Evolutionary conservation across 306 rosid species (phyloP), one percentile per base, ranked within the genome.

Genomic region (Herpetospermum pedunculosum): DNA sequence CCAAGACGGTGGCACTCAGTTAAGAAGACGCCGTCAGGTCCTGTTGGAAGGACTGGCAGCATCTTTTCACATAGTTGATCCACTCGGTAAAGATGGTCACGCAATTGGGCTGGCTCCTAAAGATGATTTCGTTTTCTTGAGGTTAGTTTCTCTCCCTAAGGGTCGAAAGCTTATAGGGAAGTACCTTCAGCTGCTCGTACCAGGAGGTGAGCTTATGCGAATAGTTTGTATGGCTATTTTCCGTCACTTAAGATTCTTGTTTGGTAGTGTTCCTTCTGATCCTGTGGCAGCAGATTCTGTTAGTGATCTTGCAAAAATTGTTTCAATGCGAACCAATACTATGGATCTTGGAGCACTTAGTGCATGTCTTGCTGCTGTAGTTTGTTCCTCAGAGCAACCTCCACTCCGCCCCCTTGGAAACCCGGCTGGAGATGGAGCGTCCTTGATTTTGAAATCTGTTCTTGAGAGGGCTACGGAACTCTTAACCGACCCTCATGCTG

Each of bases 301-400:
- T 34, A 79, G 43, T 70, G 83, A 84, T 80, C 91, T 95, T 78
- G 97, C 96, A 2, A 86, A 37, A 82, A 84, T 84, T 57, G 96
- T 89, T 75, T 85, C 99, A 55, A 59, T 59, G 59, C 87, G 90
- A 81, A 73, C 85, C 30, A 77, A 50, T 15, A 87, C 79, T 38
- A 95, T 89, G 99, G 99, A 95, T 83, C 97, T 95, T 54, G 86
- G 92, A 80, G 82, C 92, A n/a, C 83, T 95, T 14, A 95, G 99
- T 82, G 96, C 91, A 77, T 92, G 97, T 78, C 93, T 95, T 69
- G 99, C 96, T 25, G 95, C 99, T 5, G 96, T 87, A 29, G 96
- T 92, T 76, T 95, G 92, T 79, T 89, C 97, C 47, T 87, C 88
- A 0, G 92, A 95, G 87, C 89, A 85, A 64, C 97, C 97, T 25